phyloP scores from a whole-genome alignment of 257 asterid genomes.

The Solanum etuberosum region DNA sequence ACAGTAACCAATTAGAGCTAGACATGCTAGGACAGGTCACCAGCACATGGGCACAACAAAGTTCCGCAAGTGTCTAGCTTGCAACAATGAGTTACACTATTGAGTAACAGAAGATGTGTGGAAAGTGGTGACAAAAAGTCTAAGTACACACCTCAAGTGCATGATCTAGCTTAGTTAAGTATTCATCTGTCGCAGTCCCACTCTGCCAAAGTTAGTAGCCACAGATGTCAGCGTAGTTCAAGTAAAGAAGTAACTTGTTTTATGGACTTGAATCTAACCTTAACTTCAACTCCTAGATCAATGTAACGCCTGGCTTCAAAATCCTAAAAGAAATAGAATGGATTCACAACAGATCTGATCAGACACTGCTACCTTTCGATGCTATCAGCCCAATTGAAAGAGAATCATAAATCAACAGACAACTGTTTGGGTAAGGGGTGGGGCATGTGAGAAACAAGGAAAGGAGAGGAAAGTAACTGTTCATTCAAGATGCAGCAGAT shows the following conservation, averaged over 20 bases:
- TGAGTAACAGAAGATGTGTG: background rate
- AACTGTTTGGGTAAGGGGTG: background rate
- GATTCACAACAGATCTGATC: background rate
- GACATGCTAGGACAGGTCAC: background rate
- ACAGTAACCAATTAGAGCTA: background rate
- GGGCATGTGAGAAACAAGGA: background rate
- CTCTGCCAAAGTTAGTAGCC: slow-evolving; percentile 32
- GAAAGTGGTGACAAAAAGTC: background rate
- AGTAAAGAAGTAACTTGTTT: background rate
- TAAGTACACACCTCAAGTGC: slow-evolving; percentile 62
- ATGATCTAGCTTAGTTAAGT: slow-evolving; percentile 61
- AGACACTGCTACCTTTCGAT: background rate
- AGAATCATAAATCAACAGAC: background rate
- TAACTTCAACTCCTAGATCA: slow-evolving; percentile 74
- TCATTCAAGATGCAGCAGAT: background rate
- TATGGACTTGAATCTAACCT: slow-evolving; percentile 28
- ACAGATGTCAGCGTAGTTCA: background rate
- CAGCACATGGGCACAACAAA: background rate
- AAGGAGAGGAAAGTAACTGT: background rate
- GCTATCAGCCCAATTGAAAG: background rate
- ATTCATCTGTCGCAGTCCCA: slow-evolving; percentile 61
- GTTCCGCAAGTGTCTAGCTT: background rate
- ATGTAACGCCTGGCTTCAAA: slow-evolving; percentile 64
- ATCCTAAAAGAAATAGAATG: slow-evolving; percentile 35
- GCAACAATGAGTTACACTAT: background rate